phyloP scores from a whole-genome alignment of 805 yeast genomes.

The Lipomyces mesembrius region DNA sequence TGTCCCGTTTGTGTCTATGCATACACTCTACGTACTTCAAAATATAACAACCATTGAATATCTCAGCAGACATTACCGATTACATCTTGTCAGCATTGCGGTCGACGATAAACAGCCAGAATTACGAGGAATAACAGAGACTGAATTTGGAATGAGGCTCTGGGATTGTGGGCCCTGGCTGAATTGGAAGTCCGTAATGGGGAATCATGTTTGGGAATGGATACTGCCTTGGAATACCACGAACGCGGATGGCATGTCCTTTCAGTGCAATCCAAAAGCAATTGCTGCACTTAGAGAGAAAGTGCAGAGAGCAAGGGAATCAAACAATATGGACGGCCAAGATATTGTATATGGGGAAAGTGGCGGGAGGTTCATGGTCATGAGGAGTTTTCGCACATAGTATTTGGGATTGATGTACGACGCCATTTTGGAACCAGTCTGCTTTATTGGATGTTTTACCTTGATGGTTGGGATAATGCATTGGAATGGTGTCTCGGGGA shows the following conservation, averaged over 20 bases:
- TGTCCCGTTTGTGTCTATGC: slow-evolving; percentile 21
- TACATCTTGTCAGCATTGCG: slow-evolving; percentile 16
- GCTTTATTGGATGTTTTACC: not conserved
- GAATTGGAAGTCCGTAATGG: slow-evolving; percentile 38
- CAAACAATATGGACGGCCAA: not conserved
- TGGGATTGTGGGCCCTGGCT: slow-evolving; percentile 32
- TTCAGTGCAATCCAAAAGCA: slow-evolving; percentile 26
- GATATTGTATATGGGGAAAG: not conserved
- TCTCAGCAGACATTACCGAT: slow-evolving; percentile 22
- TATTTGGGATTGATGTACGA: not conserved
- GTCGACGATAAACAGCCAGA: slow-evolving; percentile 5
- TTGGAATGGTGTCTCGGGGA: not conserved
- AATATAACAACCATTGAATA: slow-evolving; percentile 31
- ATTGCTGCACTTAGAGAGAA: not conserved
- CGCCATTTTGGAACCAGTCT: not conserved
- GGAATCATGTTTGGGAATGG: slow-evolving; percentile 38
- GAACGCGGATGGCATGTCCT: slow-evolving; percentile 23
- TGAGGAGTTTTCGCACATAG: slow-evolving; percentile 2
- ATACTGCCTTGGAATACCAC: slow-evolving; percentile 35
- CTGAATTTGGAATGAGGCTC: slow-evolving; percentile 31
- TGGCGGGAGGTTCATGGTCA: slow-evolving; percentile 4
- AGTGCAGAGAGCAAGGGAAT: not conserved
- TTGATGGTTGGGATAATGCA: not conserved
- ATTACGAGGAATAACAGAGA: slow-evolving; percentile 18
- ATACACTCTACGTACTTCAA: slow-evolving; percentile 23